A percentile compares a stretch with the other conserved stretches of the same genome.
Conservation (phyloP, 176 grass and related monocot genomes). For the Musa troglodytarum region DNA sequence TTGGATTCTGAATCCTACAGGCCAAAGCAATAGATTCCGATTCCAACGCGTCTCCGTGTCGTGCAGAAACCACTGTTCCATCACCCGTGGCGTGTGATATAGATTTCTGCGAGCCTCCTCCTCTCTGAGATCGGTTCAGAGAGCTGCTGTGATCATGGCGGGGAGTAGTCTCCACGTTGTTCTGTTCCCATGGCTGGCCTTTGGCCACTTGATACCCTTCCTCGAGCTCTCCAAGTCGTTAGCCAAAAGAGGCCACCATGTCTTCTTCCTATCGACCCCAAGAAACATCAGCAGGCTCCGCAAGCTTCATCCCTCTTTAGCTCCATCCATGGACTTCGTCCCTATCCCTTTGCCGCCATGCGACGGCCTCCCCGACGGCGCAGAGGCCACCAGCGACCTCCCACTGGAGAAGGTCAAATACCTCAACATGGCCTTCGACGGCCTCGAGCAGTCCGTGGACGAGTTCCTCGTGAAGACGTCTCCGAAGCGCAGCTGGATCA, state of each 20-base stretch:
- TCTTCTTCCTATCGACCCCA: constrained; percentile 47
- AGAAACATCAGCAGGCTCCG: constrained; percentile 38
- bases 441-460: constrained; percentile 14
- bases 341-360: constrained; percentile 23
- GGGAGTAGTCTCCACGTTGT: constrained; percentile 19
- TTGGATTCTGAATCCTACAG: no score
- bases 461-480: constrained; percentile 3
- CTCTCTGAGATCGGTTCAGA: no score
- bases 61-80: no score
- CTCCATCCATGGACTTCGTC: constrained; percentile 13
- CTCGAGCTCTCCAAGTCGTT: constrained; percentile 33
- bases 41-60: no score
- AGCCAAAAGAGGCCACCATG: constrained; percentile 26
- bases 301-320: constrained; percentile 1
- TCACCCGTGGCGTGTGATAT: no score
- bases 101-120: no score
- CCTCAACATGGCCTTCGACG: constrained; percentile 45
- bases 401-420: constrained; percentile 12
- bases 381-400: constrained; percentile 37
- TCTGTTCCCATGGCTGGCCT: constrained; percentile 48
- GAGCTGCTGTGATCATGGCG: neutral
- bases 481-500: constrained; percentile 28
- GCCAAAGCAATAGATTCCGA: no score
- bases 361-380: neutral
- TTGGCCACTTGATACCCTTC: constrained; percentile 38